Conservation (phyloP, 2,329 filamentous ascomycete genomes). For the Aspergillus bombycis region DNA sequence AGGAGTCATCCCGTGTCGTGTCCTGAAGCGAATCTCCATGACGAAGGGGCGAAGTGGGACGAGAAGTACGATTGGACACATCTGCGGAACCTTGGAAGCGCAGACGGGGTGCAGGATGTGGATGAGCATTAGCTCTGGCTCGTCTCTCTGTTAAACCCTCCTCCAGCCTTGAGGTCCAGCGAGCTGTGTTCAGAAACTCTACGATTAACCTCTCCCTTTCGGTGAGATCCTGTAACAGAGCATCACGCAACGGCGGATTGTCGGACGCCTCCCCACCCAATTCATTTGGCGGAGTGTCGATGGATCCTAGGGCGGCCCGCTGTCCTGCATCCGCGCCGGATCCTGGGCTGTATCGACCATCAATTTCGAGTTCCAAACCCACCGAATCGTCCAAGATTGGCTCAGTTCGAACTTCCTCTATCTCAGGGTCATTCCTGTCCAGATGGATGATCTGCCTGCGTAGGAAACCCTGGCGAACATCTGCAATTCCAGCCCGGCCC, state of each 20-base stretch:
- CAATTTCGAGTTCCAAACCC: conserved; percentile 27
- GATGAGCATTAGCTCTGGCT: conserved; percentile 31
- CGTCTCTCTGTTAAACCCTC: conserved; percentile 34
- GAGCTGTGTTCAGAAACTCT: conserved; percentile 46
- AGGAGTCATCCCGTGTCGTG: conserved; percentile 34
- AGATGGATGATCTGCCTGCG: conserved; percentile 48
- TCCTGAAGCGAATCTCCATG: conserved; percentile 34
- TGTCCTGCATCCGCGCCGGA: conserved; percentile 25
- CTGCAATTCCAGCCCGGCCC: conserved; percentile 51
- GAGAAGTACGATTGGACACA: conserved; percentile 32
- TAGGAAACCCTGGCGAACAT: conserved; percentile 50
- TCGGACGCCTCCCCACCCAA: conserved; percentile 26
- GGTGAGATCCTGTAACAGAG: conserved; percentile 41
- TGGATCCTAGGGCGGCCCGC: conserved; percentile 28
- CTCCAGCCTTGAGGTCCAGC: conserved; percentile 41
- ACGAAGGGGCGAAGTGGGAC: conserved; percentile 38
- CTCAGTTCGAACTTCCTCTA: conserved; percentile 39
- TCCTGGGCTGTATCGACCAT: conserved; percentile 21
- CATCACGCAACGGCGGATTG: conserved; percentile 37
- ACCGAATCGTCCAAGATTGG: conserved; percentile 32
- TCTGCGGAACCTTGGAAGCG: conserved; percentile 35
- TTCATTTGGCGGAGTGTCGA: conserved; percentile 28
- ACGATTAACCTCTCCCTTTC: conserved; percentile 48
- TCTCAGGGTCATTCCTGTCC: conserved; percentile 35
- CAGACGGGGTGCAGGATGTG: conserved; percentile 30